Conservation (phyloP, 2,329 filamentous ascomycete species). For the Stylonectria norvegica region DNA sequence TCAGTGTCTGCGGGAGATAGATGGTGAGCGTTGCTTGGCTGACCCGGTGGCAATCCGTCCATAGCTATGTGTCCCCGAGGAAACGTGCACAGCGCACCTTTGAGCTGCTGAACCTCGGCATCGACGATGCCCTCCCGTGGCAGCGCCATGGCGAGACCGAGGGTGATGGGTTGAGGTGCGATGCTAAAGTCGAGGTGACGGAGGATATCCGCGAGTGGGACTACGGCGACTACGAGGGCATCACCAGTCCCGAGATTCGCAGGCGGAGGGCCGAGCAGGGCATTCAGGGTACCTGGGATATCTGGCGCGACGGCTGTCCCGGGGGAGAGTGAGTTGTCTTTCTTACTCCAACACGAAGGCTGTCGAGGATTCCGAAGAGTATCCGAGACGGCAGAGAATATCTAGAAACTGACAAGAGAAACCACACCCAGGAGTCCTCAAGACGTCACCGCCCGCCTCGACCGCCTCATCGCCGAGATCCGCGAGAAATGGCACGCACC, state of each 20-base stretch:
- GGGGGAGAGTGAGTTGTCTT: conserved; percentile 68
- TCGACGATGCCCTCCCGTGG: conserved; percentile 70
- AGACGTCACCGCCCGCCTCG: conserved; percentile 69
- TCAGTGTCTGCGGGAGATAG: too few relatives aligned
- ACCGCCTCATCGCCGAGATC: conserved; percentile 73
- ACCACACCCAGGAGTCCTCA: conserved; percentile 65
- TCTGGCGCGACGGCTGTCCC: conserved; percentile 85
- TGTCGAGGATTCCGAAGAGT: neutral
- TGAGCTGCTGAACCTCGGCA: conserved; percentile 76
- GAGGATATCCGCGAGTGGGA: conserved; percentile 81
- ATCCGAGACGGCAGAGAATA: neutral
- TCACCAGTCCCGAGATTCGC: conserved; percentile 68
- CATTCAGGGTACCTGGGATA: conserved; percentile 65
- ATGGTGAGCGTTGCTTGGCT: too few relatives aligned
- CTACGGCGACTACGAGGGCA: conserved; percentile 82
- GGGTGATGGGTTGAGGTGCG: conserved; percentile 45
- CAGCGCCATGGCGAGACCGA: conserved; percentile 41
- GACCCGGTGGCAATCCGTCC: too few relatives aligned
- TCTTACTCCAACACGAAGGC: conserved; percentile 6
- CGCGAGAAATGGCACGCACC: conserved; percentile 61
- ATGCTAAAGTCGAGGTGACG: conserved; percentile 62
- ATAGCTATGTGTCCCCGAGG: conserved; percentile 80
- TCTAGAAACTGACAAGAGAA: conserved; percentile 12
- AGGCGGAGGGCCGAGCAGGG: conserved; percentile 55
- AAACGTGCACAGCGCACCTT: conserved; percentile 84